These are phyloP conservation scores for Tilletia walkeri DNA, from an alignment of 1,284 basidiomycete genomes.

Conservation along the genomic window DNA sequence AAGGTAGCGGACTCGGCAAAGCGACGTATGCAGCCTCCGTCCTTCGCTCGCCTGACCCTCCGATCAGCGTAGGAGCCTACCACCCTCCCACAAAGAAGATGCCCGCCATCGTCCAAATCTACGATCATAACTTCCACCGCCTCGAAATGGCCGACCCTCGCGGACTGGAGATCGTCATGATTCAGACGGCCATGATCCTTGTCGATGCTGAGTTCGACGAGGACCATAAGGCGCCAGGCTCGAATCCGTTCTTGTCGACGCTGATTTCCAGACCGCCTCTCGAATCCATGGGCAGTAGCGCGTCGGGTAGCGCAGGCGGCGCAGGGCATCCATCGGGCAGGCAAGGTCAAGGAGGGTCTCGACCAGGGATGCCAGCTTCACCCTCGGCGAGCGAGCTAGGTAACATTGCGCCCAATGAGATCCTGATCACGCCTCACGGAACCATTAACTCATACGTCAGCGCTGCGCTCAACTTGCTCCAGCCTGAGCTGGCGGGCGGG, in stretches of 20 bases:
- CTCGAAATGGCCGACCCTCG: constrained; percentile 7
- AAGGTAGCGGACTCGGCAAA: background rate
- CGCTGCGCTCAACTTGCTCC: constrained; percentile 3
- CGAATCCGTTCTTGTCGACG: constrained; percentile 16
- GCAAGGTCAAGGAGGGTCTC: background rate
- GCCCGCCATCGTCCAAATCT: constrained; percentile 10
- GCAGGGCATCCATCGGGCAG: background rate
- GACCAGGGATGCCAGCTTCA: background rate
- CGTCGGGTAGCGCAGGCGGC: background rate
- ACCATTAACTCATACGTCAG: background rate
- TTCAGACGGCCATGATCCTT: background rate
- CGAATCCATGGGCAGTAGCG: background rate
- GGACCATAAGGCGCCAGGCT: background rate
- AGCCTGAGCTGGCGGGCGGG: background rate
- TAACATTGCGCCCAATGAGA: constrained; percentile 10
- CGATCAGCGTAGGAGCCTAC: constrained; percentile 7
- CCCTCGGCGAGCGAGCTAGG: too few relatives aligned
- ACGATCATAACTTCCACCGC: constrained; percentile 12
- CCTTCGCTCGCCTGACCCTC: constrained; percentile 7
- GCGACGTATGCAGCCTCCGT: background rate
- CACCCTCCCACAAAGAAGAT: background rate
- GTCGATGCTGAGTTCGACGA: constrained; percentile 15
- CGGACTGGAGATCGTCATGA: constrained; percentile 15
- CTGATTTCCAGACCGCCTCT: background rate
- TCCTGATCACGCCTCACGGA: constrained; percentile 10